A percentile compares a stretch with the other conserved stretches of the same genome.
phyloP scores from a whole-genome alignment of 805 yeast species.

The Yamadazyma takamatsuzukensis region DNA sequence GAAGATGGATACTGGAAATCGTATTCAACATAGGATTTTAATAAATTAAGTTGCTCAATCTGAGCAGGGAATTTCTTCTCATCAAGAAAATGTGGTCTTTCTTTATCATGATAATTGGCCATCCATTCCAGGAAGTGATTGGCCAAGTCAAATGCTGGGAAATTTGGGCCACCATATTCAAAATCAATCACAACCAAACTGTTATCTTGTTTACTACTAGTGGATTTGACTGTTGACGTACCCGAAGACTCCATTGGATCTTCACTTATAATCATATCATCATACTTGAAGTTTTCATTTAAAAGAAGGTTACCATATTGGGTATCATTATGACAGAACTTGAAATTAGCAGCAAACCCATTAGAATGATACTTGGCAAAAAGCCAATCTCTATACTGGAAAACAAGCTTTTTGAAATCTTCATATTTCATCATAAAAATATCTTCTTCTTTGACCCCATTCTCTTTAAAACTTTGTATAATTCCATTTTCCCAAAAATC shows the following conservation, averaged over 20 bases:
- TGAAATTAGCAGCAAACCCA: slow-evolving; percentile 47
- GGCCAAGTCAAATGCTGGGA: slow-evolving; percentile 85
- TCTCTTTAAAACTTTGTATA: slow-evolving; percentile 20
- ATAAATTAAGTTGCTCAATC: slow-evolving; percentile 65
- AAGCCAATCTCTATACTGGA: slow-evolving; percentile 62
- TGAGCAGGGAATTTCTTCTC: slow-evolving; percentile 59
- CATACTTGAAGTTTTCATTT: slow-evolving; percentile 50
- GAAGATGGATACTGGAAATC: slow-evolving; percentile 38
- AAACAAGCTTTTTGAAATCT: slow-evolving; percentile 46
- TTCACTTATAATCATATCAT: slow-evolving; percentile 26
- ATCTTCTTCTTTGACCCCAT: slow-evolving; percentile 27
- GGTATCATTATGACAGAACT: slow-evolving; percentile 93
- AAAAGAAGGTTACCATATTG: slow-evolving; percentile 92
- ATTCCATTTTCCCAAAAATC: slow-evolving; percentile 43
- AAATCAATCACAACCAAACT: slow-evolving; percentile 92
- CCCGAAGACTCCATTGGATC: slow-evolving; percentile 2
- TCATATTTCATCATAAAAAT: slow-evolving; percentile 46
- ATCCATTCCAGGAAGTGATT: slow-evolving; percentile 98
- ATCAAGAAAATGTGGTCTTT: slow-evolving; percentile 48
- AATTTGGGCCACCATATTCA: slow-evolving; percentile 90
- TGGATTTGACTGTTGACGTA: slow-evolving; percentile 17
- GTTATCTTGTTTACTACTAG: slow-evolving; percentile 31
- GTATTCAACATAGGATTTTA: slow-evolving; percentile 75
- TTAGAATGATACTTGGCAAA: slow-evolving; percentile 44
- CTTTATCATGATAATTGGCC: slow-evolving; percentile 78